Percentiles rank a stretch among this genome's conserved stretches.
phyloP scores from a whole-genome alignment of 176 grass and related monocot species.

The Cocos nucifera region DNA sequence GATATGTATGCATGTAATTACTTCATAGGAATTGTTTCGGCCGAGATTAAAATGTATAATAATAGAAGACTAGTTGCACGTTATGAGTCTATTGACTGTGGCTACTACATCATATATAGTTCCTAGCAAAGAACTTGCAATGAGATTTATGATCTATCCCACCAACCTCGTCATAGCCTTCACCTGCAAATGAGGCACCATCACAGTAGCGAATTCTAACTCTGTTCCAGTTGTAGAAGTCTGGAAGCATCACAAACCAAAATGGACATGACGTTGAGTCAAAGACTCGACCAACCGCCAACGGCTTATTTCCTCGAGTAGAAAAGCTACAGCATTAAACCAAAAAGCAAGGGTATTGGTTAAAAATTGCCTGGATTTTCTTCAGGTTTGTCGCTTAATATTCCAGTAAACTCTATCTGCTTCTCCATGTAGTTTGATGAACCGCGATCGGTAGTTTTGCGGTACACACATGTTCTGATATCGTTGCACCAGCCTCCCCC shows the following conservation, averaged over 20 bases:
- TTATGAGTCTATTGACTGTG: no score
- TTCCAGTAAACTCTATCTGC: constrained; percentile 15
- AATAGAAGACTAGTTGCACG: no score
- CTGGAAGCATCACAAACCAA: constrained; percentile 18
- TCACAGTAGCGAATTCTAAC: constrained; percentile 86
- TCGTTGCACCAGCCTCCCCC: constrained; percentile 36
- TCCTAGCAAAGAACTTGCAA: no score
- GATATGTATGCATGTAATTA: no score
- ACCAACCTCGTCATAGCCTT: constrained; percentile 52
- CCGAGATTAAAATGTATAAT: no score
- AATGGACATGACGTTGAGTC: not conserved
- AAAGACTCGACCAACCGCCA: no score
- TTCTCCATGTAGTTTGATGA: constrained; percentile 38
- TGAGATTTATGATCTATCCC: not conserved
- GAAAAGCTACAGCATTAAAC: not conserved
- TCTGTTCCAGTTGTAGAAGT: constrained; percentile 97
- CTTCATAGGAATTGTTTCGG: no score
- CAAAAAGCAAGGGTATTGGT: not conserved
- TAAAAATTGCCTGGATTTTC: constrained; percentile 31
- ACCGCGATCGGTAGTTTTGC: constrained; percentile 1
- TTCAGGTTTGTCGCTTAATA: constrained; percentile 15
- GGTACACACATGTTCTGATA: constrained; percentile 1
- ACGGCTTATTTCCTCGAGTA: no score
- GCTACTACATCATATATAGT: no score
- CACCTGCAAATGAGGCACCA: constrained; percentile 67